Evolutionary conservation across 805 yeast genomes (phyloP).

Genomic region (Nakazawaea populi): DNA sequence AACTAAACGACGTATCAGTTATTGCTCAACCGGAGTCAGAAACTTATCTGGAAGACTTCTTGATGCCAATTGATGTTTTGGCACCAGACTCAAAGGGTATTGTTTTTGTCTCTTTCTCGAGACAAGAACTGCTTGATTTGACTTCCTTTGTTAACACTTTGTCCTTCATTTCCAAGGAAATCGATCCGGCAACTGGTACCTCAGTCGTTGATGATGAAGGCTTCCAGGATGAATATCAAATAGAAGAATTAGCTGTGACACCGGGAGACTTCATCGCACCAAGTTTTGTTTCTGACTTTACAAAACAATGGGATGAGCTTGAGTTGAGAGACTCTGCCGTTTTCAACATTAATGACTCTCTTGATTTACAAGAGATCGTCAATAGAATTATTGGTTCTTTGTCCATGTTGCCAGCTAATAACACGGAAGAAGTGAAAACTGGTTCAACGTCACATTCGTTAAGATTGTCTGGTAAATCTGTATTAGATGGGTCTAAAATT

Average conservation of each 20-base stretch:
- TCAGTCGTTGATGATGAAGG: conserved; percentile 73
- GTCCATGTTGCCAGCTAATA: conserved; percentile 69
- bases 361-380: conserved; percentile 50
- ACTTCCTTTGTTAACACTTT: conserved; percentile 58
- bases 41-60: conserved; percentile 59
- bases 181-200: conserved; percentile 65
- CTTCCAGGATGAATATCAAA: conserved; percentile 87
- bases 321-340: conserved; percentile 56
- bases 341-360: conserved; percentile 44
- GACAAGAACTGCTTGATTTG: conserved; percentile 35
- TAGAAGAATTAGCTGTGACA: conserved; percentile 67
- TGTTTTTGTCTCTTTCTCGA: conserved; percentile 70
- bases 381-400: conserved; percentile 45
- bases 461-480: conserved; percentile 78
- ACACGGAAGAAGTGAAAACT: conserved; percentile 56
- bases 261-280: conserved; percentile 85
- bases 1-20: conserved; percentile 72
- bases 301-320: conserved; percentile 68
- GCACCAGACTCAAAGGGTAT: conserved; percentile 67
- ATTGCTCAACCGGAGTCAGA: conserved; percentile 59
- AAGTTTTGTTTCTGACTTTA: conserved; percentile 71
- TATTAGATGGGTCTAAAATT: conserved; percentile 50
- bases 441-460: conserved; percentile 62
- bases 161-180: conserved; percentile 72
- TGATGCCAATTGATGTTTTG: conserved; percentile 67